These are phyloP conservation scores for Leptosphaerulina australis DNA, from an alignment of 2,329 filamentous ascomycete species.

Conservation along the genomic window DNA sequence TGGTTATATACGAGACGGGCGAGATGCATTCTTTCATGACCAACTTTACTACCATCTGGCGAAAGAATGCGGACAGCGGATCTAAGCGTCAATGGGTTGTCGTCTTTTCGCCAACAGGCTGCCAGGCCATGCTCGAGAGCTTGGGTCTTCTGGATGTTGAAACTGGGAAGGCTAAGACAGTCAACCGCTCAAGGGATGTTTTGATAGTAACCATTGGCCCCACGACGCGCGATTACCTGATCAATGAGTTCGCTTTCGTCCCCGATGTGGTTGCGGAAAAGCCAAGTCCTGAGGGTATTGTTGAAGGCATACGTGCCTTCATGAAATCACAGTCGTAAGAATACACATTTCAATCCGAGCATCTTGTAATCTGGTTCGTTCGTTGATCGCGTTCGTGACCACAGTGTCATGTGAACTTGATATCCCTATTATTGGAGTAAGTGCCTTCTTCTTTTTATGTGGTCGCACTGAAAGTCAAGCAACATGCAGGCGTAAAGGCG, in stretches of 20 bases:
- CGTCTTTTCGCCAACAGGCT: slow-evolving; percentile 70
- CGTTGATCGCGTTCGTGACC: not conserved
- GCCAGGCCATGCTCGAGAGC: slow-evolving; percentile 64
- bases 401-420: not conserved
- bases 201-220: slow-evolving; percentile 89
- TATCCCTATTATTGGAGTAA: not conserved
- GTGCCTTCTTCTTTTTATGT: not conserved
- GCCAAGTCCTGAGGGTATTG: slow-evolving; percentile 81
- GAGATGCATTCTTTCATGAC: slow-evolving; percentile 78
- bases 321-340: not conserved
- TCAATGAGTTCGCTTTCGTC: slow-evolving; percentile 66
- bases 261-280: slow-evolving; percentile 81
- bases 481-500: not conserved
- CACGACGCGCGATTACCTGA: slow-evolving; percentile 80
- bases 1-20: slow-evolving; percentile 84
- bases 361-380: not conserved
- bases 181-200: slow-evolving; percentile 51
- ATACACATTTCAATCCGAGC: not conserved
- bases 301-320: slow-evolving; percentile 65
- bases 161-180: slow-evolving; percentile 44
- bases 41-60: slow-evolving; percentile 65
- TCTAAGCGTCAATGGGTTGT: slow-evolving; percentile 69
- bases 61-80: slow-evolving; percentile 49
- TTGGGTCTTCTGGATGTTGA: slow-evolving; percentile 54
- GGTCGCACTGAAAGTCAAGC: not conserved